Evolutionary conservation across 2,329 filamentous ascomycete genomes (phyloP).

Genomic region (Fusarium anthophilum): DNA sequence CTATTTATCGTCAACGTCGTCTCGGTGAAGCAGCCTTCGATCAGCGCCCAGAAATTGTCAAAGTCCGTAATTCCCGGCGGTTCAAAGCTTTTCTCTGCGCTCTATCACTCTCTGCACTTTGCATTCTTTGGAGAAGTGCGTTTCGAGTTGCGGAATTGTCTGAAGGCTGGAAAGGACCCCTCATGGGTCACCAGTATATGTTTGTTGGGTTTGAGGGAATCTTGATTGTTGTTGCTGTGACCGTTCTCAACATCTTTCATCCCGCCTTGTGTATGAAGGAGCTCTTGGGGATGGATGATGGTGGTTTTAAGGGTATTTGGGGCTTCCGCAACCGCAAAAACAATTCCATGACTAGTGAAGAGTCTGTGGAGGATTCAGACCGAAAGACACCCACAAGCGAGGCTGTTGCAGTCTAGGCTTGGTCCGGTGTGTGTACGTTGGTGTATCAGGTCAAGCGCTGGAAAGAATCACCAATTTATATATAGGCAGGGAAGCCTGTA

Average conservation of each 20-base stretch:
- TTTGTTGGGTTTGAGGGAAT: slow-evolving; percentile 69
- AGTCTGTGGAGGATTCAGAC: slow-evolving; percentile 16
- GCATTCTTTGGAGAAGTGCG: slow-evolving; percentile 70
- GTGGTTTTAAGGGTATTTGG: slow-evolving; percentile 42
- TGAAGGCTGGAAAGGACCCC: slow-evolving; percentile 67
- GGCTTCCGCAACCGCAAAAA: slow-evolving; percentile 34
- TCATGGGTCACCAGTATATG: slow-evolving; percentile 64
- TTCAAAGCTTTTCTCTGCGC: slow-evolving; percentile 67
- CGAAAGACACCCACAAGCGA: slow-evolving; percentile 9
- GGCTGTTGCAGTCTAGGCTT: slow-evolving; percentile 15
- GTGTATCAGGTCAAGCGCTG: background rate
- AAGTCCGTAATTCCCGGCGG: slow-evolving; percentile 51
- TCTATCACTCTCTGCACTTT: slow-evolving; percentile 66
- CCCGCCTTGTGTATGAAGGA: slow-evolving; percentile 41
- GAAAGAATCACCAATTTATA: background rate
- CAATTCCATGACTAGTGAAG: slow-evolving; percentile 7
- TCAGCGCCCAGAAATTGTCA: slow-evolving; percentile 48
- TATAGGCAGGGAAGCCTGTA: background rate
- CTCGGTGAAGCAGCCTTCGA: slow-evolving; percentile 50
- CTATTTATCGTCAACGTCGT: slow-evolving; percentile 47
- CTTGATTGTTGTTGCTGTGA: slow-evolving; percentile 59
- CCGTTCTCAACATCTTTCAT: slow-evolving; percentile 54
- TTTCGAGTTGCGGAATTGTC: slow-evolving; percentile 74
- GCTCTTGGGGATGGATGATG: slow-evolving; percentile 40
- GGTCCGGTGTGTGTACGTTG: background rate